Base-by-base conservation (phyloP, 257 asterid species). In the Thymus quinquecostatus region DNA sequence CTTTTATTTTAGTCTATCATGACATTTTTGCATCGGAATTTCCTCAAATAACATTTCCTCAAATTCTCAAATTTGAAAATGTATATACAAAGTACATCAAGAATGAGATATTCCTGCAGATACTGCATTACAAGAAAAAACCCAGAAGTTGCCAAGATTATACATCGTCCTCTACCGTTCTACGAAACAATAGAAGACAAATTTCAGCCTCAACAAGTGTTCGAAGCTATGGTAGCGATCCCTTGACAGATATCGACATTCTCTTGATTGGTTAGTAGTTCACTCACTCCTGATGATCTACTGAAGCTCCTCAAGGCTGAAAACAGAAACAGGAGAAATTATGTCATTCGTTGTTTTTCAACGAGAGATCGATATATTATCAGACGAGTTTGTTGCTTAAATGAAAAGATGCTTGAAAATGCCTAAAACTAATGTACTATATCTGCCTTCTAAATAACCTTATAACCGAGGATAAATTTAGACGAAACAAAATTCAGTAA, bases 221-320 rank as follows among this genome's bases (percentile, higher is more conserved):
- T 41, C 21, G 28, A 53, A 40, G 72, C 66, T 47, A 40, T 34
- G 41, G 61, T 41, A 8, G 10, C 3, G 54, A 62, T 64, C 27
- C 21, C 60, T 12, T 1, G 33, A 54, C 27, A 43, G 38, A 66
- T 10, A 66, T 57, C 34, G 55, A 5, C 30, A 6, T 38, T 57
- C 53, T 67, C 69, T n/a, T 38, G 62, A 38, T n/a, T 43, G 48
- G 44, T 56, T n/a, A 3, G 40, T 48, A 34, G 34, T 28, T 63
- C 59, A 33, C 64, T 54, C 66, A 57, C 38, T 29, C 65, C 60
- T 10, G 29, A 50, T 51, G 60, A 49, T 51, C 40, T 60, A 32
- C 60, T 2, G 60, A 60, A 72, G 30, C 67, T 54, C 82, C 85
- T 74, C 78, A 60, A 66, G 41, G 64, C 56, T 81, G 85, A 60